Conservation (phyloP, 441 rosid species). For the Bruguiera hainesii region DNA sequence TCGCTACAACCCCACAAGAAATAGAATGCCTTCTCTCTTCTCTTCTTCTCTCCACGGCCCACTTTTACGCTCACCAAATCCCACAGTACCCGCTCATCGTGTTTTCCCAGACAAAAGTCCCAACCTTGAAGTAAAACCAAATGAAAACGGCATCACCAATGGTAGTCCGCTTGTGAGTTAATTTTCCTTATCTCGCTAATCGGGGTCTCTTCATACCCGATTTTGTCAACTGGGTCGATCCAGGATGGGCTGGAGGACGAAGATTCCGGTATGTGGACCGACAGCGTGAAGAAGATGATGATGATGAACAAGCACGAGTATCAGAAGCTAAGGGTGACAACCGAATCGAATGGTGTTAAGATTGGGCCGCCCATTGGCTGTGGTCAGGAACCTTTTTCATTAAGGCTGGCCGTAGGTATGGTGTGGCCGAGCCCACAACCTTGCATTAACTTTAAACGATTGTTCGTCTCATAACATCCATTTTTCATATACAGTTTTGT, state of each 20-base stretch:
- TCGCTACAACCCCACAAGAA: not conserved
- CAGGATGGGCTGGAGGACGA: slow-evolving; percentile 17
- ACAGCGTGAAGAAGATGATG: slow-evolving; percentile 79
- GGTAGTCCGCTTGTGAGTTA: slow-evolving; percentile 6
- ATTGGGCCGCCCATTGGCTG: too few species aligned
- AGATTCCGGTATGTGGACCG: slow-evolving; percentile 46
- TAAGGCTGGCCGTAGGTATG: too few species aligned
- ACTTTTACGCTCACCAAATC: not conserved
- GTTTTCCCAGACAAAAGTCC: slow-evolving; percentile 1
- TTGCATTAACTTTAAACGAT: too few species aligned
- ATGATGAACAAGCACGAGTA: slow-evolving; percentile 92
- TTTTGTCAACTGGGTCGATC: slow-evolving; percentile 23
- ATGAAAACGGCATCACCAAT: not conserved
- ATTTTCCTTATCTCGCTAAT: slow-evolving; percentile 29
- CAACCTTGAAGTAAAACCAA: slow-evolving; percentile 9
- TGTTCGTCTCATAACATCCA: too few species aligned
- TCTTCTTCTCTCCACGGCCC: slow-evolving; percentile 16
- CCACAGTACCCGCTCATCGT: not conserved
- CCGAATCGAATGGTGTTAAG: too few species aligned
- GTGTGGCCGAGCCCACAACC: too few species aligned
- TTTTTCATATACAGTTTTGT: too few species aligned
- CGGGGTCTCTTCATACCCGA: slow-evolving; percentile 26
- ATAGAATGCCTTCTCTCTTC: slow-evolving; percentile 18
- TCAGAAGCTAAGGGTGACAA: slow-evolving; percentile 48
- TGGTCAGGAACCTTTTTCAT: too few species aligned